These are phyloP conservation scores for Tetrahymena thermophila DNA, from an alignment of 73 alveolate species.

Conservation along the genomic window DNA sequence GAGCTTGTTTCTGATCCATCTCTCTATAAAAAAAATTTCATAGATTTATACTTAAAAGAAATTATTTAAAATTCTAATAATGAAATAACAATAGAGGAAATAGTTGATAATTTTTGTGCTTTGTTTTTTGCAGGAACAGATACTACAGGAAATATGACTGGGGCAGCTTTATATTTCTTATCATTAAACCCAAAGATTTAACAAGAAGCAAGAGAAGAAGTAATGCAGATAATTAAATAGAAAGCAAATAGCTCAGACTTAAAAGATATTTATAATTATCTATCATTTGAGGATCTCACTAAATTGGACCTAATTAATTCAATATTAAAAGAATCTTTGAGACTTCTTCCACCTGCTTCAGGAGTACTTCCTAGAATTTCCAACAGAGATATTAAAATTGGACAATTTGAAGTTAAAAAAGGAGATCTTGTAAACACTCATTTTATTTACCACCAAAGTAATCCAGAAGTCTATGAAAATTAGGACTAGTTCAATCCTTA, in stretches of 20 bases:
- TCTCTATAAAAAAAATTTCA: too few species aligned
- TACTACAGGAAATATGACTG: not conserved
- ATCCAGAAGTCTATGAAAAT: not conserved
- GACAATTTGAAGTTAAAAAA: not conserved
- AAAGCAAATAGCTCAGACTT: not conserved
- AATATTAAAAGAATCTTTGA: not conserved
- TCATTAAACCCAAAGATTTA: not conserved
- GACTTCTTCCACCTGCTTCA: not conserved
- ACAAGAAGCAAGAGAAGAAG: not conserved
- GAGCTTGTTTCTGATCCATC: not conserved
- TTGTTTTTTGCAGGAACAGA: not conserved
- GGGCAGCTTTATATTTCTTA: not conserved
- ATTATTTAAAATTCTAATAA: too few species aligned
- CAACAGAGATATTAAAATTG: not conserved
- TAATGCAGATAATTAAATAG: not conserved
- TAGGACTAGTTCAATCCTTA: constrained; percentile 15
- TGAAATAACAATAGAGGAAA: not conserved
- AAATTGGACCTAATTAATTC: not conserved
- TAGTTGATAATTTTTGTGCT: not conserved
- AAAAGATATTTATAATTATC: not conserved
- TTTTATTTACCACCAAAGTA: not conserved
- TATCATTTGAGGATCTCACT: not conserved
- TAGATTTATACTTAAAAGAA: not conserved
- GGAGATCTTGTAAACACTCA: not conserved
- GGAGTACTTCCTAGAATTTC: not conserved